A percentile compares a stretch with the other conserved stretches of the same genome.
Evolutionary conservation across 2,329 filamentous ascomycete genomes (phyloP).

Genomic region (Penicillium sp.): DNA sequence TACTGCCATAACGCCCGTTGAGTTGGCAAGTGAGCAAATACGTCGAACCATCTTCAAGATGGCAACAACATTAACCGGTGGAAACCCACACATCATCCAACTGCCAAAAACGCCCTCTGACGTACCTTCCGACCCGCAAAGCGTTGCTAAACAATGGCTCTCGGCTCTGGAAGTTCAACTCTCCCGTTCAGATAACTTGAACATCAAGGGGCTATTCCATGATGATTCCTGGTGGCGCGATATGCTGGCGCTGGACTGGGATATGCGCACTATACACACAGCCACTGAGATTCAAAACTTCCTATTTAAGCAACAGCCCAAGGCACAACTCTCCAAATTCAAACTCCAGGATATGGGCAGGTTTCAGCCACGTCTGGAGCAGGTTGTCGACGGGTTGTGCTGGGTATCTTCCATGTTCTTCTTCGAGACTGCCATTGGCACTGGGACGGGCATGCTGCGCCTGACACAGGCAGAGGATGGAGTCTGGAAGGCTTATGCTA

Average conservation of each 20-base stretch:
- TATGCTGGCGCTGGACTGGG: conserved; percentile 41
- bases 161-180: conserved; percentile 28
- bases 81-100: conserved; percentile 31
- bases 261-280: conserved; percentile 37
- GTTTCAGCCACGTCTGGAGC: conserved; percentile 30
- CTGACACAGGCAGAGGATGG: conserved; percentile 30
- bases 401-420: conserved; percentile 43
- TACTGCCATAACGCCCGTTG: background rate
- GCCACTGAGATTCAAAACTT: conserved; percentile 33
- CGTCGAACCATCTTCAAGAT: conserved; percentile 1
- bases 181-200: conserved; percentile 12
- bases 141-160: conserved; percentile 36
- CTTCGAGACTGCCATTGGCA: conserved; percentile 38
- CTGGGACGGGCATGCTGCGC: conserved; percentile 38
- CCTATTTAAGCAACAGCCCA: conserved; percentile 27
- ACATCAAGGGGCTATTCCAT: conserved; percentile 32
- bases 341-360: conserved; percentile 34
- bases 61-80: conserved; percentile 23
- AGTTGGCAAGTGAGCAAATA: background rate
- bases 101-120: conserved; percentile 28
- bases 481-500: conserved; percentile 39
- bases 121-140: conserved; percentile 21
- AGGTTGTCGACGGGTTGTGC: conserved; percentile 29
- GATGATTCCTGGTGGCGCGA: conserved; percentile 44
- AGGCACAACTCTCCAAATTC: conserved; percentile 29